Evolutionary conservation across 2,329 filamentous ascomycete genomes (phyloP).

Genomic region (Beauveria asiatica): DNA sequence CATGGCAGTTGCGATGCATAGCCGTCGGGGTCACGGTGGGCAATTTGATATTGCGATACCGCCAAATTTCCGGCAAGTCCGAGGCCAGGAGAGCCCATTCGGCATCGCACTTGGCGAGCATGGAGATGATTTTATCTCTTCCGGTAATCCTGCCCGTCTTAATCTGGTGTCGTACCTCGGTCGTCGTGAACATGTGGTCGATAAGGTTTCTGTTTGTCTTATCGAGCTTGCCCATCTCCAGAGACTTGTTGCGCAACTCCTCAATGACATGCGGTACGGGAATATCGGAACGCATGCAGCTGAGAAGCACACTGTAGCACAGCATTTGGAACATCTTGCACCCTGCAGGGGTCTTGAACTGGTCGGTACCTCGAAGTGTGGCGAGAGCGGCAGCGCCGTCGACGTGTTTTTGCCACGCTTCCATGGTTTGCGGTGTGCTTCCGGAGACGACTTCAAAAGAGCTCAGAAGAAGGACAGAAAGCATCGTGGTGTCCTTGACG

Average conservation of each 20-base stretch:
- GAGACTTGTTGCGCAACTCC: constrained; percentile 36
- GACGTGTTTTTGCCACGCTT: constrained; percentile 45
- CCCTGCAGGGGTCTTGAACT: constrained; percentile 37
- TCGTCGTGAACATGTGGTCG: constrained; percentile 34
- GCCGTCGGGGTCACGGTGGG: constrained; percentile 32
- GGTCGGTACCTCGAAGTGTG: constrained; percentile 37
- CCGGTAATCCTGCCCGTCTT: constrained; percentile 28
- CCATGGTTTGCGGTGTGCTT: constrained; percentile 35
- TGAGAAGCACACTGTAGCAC: constrained; percentile 41
- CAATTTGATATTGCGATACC: constrained; percentile 33
- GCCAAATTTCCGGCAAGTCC: constrained; percentile 32
- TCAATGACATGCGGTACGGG: constrained; percentile 40
- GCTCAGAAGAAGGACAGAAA: constrained; percentile 44
- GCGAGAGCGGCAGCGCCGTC: constrained; percentile 43
- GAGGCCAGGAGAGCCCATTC: constrained; percentile 33
- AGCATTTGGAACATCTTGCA: constrained; percentile 47
- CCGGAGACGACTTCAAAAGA: constrained; percentile 47
- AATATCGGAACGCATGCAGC: constrained; percentile 40
- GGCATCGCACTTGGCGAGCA: constrained; percentile 32
- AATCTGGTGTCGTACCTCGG: constrained; percentile 40
- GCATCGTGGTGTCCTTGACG: constrained; percentile 43
- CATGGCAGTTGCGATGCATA: constrained; percentile 33
- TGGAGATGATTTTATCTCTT: constrained; percentile 26
- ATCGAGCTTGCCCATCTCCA: constrained; percentile 24
- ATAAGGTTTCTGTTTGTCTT: constrained; percentile 36